Percentiles rank a stretch among this genome's conserved stretches.
Evolutionary conservation across 1,284 basidiomycete genomes (phyloP).

Genomic region (Coriolopsis trogii): DNA sequence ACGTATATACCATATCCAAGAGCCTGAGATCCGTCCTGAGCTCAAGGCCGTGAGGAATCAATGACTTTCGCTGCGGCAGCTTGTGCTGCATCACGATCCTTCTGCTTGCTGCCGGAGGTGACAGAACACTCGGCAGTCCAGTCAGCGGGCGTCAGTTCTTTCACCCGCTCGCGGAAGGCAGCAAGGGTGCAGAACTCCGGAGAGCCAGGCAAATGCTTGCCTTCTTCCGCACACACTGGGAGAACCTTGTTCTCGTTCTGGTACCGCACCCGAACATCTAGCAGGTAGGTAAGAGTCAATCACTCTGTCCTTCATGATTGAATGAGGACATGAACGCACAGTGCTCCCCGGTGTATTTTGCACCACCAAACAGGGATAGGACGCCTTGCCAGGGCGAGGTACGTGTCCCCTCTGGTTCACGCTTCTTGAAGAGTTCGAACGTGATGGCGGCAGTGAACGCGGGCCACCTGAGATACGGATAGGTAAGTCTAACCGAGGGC

Average conservation of each 20-base stretch:
- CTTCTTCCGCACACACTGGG: conserved; percentile 67
- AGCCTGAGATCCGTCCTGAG: too few species aligned
- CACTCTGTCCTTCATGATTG: neutral
- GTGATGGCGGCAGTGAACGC: conserved; percentile 74
- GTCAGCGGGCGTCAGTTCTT: conserved; percentile 63
- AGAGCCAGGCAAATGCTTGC: conserved; percentile 69
- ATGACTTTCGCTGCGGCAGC: conserved; percentile 18
- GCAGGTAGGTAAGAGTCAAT: neutral
- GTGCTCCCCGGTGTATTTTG: conserved; percentile 35
- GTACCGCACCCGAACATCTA: conserved; percentile 78
- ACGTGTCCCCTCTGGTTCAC: conserved; percentile 15
- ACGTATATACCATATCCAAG: too few species aligned
- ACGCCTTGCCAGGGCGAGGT: conserved; percentile 33
- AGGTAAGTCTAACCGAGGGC: conserved; percentile 18
- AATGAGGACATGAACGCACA: conserved; percentile 38
- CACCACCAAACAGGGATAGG: conserved; percentile 28
- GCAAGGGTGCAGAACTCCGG: conserved; percentile 79
- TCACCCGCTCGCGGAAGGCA: conserved; percentile 65
- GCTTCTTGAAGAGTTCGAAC: conserved; percentile 68
- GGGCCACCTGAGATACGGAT: conserved; percentile 56
- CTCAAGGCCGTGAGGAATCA: conserved; percentile 11
- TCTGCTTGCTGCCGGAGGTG: conserved; percentile 15
- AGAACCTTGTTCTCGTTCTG: conserved; percentile 70
- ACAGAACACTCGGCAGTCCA: conserved; percentile 63
- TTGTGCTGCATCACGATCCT: conserved; percentile 15